Base-by-base conservation (phyloP, 2,329 filamentous ascomycete genomes). In the Cercospora berteroae region DNA sequence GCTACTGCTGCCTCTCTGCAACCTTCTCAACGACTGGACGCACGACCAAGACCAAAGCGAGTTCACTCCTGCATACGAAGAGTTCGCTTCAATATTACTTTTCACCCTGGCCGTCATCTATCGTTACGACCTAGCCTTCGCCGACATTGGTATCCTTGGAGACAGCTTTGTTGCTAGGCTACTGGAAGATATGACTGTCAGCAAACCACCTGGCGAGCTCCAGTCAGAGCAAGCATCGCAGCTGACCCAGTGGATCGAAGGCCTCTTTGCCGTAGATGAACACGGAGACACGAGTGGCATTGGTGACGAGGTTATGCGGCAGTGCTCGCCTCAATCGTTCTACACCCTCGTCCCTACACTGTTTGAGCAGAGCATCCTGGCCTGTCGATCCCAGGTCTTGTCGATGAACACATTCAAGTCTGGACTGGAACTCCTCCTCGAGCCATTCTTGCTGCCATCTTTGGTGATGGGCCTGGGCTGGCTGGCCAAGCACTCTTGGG, bases 21-120 rank as follows among this genome's bases (percentile, higher is more conserved):
- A 89, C 23, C 82, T 94, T 10, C 82, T 96, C 12, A 91, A 95
- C 72, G 87, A 87, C 69, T 95, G 92, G 92, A 83, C 86, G 10
- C 92, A 94, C 73, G 92, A 94, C 44, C 91, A 93, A 69, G 91
- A 94, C 72, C 91, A 94, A 79, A 84, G 83, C 63, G 92, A 95
- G 75, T 93, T 93, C 73, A 92, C 94, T 76, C 91, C 91, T 0
- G 88, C 93, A 0, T 95, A 95, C 73, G 92, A 95, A 74, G 92
- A 96, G 73, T 95, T 94, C 71, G 91, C 91, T 0, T 88, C 90
- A 0, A 88, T 94, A 16, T 80, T 95, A 7, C 83, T 95, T 1
- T 82, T 95, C 2, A 84, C 93, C 0, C 79, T 94, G 61, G 90
- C 90, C 0, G 89, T 93, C 70, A 85, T 90, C n/a, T 87, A 92